These are phyloP conservation scores for Ramularia collo-cygni DNA, from an alignment of 2,329 filamentous ascomycete genomes.

Conservation along the genomic window DNA sequence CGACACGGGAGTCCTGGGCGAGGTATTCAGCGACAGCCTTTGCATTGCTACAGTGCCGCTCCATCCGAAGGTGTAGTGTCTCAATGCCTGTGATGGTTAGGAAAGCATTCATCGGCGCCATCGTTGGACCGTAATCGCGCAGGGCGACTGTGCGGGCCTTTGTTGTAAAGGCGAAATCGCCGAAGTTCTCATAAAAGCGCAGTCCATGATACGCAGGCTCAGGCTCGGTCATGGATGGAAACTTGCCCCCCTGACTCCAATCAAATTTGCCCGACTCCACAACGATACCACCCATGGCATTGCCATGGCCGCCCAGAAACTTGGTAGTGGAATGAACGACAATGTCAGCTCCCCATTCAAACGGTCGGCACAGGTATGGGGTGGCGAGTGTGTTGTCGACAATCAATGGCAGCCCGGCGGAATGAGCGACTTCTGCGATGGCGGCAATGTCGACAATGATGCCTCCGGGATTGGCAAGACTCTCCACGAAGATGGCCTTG, in stretches of 20 bases:
- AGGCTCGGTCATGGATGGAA: conserved; percentile 13
- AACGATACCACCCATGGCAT: conserved; percentile 13
- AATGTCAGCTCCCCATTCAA: conserved; percentile 14
- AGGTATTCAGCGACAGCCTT: conserved; percentile 10
- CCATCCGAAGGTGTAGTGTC: conserved; percentile 14
- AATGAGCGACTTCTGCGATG: conserved; percentile 13
- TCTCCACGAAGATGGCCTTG: conserved; percentile 14
- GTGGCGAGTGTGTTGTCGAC: conserved; percentile 15
- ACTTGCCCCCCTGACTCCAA: conserved; percentile 10
- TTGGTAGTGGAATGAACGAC: conserved; percentile 14
- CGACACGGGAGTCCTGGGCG: conserved; percentile 7
- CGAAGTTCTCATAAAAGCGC: conserved; percentile 14
- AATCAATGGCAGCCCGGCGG: conserved; percentile 12
- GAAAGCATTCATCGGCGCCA: conserved; percentile 13
- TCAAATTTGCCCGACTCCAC: conserved; percentile 15
- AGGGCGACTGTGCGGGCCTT: conserved; percentile 12
- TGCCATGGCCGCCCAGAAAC: conserved; percentile 15
- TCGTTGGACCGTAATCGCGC: conserved; percentile 11
- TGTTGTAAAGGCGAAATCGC: conserved; percentile 12
- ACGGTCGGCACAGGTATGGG: conserved; percentile 12
- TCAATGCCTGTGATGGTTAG: conserved; percentile 13
- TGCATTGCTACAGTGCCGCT: conserved; percentile 14
- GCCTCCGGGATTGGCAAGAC: conserved; percentile 13
- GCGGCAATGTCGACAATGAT: conserved; percentile 10
- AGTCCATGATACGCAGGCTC: conserved; percentile 13